Percentiles rank a stretch among this genome's conserved stretches.
Evolutionary conservation across 176 grass and related monocot genomes (phyloP).

Genomic region (Aechmea fasciata): DNA sequence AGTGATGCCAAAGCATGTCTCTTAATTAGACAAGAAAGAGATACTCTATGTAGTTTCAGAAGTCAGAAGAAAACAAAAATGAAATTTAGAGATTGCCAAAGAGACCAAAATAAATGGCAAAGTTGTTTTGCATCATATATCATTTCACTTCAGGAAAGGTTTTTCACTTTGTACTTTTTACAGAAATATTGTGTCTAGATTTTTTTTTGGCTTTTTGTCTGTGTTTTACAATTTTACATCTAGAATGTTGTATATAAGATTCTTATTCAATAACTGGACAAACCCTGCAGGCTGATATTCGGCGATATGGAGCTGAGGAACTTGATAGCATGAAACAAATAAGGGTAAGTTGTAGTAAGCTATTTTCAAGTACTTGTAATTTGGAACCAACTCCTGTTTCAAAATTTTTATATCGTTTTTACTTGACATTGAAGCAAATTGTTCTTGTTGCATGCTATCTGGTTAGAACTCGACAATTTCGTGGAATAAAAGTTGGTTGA

Average conservation of each 20-base stretch:
- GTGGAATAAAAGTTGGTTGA: too few relatives aligned
- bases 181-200: background rate
- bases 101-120: too few relatives aligned
- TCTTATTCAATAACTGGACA: conserved; percentile 24
- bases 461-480: too few relatives aligned
- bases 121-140: too few relatives aligned
- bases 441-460: too few relatives aligned
- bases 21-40: background rate
- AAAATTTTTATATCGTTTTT: too few relatives aligned
- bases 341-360: conserved; percentile 53
- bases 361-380: too few relatives aligned
- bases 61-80: background rate
- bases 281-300: conserved; percentile 44
- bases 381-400: too few relatives aligned
- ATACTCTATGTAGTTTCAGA: background rate
- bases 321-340: conserved; percentile 68
- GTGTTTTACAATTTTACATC: background rate
- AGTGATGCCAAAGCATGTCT: background rate
- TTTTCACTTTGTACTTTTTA: background rate
- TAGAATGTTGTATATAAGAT: background rate
- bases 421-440: too few relatives aligned
- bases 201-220: background rate
- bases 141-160: background rate
- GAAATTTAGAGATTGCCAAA: background rate
- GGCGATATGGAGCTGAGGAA: conserved; percentile 73